A percentile compares a stretch with the other conserved stretches of the same genome.
These are phyloP conservation scores for Trichophyton benhamiae DNA, from an alignment of 2,329 filamentous ascomycete species.

Conservation along the genomic window DNA sequence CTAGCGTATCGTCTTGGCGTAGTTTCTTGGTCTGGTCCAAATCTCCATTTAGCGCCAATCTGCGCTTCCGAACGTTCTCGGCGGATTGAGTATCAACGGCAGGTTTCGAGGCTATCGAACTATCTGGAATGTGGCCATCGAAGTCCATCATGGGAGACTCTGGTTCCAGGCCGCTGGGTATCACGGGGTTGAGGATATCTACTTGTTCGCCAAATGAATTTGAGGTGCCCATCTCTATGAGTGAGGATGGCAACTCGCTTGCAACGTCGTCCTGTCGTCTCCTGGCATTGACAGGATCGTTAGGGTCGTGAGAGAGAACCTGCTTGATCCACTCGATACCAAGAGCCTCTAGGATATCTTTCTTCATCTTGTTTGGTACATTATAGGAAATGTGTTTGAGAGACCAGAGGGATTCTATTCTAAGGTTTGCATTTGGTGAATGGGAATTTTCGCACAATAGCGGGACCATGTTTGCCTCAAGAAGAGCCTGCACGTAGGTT, in stretches of 20 bases:
- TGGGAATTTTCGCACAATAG: constrained; percentile 74
- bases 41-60: constrained; percentile 48
- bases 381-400: constrained; percentile 78
- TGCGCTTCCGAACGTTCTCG: constrained; percentile 30
- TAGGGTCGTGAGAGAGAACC: constrained; percentile 52
- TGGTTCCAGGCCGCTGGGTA: constrained; percentile 19
- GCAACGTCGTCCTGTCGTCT: constrained; percentile 22
- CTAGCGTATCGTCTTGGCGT: constrained; percentile 64
- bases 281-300: constrained; percentile 19
- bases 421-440: constrained; percentile 63
- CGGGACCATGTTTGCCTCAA: constrained; percentile 60
- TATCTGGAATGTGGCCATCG: constrained; percentile 25
- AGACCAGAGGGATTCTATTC: constrained; percentile 82
- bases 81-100: constrained; percentile 27
- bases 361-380: constrained; percentile 59
- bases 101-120: constrained; percentile 31
- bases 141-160: constrained; percentile 2
- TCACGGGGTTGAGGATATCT: constrained; percentile 44
- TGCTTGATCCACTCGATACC: constrained; percentile 69
- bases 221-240: constrained; percentile 41
- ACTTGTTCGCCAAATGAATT: constrained; percentile 51
- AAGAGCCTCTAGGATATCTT: constrained; percentile 63
- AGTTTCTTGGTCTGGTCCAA: constrained; percentile 55
- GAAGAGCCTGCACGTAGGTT: constrained; percentile 47
- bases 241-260: constrained; percentile 18